A percentile compares a stretch with the other conserved stretches of the same genome.
These are phyloP conservation scores for Barbatosphaeria neglecta DNA, from an alignment of 495 filamentous ascomycete species.

Conservation along the genomic window DNA sequence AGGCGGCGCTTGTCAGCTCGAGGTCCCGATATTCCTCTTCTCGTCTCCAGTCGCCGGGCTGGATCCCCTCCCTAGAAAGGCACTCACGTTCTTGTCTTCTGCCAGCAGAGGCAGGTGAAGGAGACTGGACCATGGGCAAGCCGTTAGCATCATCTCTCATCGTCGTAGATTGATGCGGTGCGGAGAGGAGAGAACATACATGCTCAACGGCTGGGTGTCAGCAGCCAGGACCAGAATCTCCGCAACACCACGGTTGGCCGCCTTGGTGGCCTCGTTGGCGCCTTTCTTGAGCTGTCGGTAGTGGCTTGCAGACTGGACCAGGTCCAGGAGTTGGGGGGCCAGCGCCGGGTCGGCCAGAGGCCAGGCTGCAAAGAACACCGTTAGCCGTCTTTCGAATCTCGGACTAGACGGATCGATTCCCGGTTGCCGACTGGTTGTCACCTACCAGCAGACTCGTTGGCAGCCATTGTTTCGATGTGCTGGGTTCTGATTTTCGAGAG, in stretches of 20 bases:
- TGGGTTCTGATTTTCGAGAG: neutral
- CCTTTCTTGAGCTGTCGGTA: conserved; percentile 78
- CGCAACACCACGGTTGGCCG: conserved; percentile 75
- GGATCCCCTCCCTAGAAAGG: too few species aligned
- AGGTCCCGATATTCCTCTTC: neutral
- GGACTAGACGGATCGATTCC: too few species aligned
- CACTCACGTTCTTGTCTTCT: conserved; percentile 70
- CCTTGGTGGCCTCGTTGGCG: conserved; percentile 57
- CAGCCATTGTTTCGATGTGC: conserved; percentile 29
- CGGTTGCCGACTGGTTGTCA: neutral
- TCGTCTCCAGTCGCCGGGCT: too few species aligned
- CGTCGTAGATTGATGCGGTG: neutral
- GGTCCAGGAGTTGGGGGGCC: conserved; percentile 70
- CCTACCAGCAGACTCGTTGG: conserved; percentile 37
- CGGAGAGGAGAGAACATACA: conserved; percentile 17
- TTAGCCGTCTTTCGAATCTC: conserved; percentile 2
- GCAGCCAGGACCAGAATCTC: conserved; percentile 85
- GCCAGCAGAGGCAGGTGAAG: conserved; percentile 82
- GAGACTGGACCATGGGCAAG: conserved; percentile 22
- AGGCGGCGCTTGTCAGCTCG: neutral
- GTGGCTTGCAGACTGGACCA: conserved; percentile 77
- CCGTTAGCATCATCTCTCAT: neutral
- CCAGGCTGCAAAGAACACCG: conserved; percentile 54
- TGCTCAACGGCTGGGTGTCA: conserved; percentile 75
- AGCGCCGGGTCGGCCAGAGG: conserved; percentile 75